Evolutionary conservation across 2,329 filamentous ascomycete species (phyloP).

Genomic region (Metarhizium guizhouense): DNA sequence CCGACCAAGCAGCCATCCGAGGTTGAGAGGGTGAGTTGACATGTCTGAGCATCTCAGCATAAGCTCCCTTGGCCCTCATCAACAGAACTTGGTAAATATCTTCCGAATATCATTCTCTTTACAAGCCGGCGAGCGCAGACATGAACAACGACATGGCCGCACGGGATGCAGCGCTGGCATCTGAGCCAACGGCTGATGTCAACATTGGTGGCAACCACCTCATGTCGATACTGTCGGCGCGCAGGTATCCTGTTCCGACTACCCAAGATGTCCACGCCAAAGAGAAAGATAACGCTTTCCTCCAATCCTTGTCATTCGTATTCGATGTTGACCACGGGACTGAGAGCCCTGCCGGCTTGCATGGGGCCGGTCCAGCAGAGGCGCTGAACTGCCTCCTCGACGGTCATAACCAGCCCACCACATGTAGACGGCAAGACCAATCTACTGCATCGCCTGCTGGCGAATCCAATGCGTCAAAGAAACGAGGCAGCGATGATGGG

Average conservation of each 20-base stretch:
- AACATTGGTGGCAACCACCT: conserved; percentile 13
- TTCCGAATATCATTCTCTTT: too few relatives aligned
- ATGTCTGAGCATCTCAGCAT: too few relatives aligned
- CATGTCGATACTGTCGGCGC: conserved; percentile 4
- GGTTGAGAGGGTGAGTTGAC: too few relatives aligned
- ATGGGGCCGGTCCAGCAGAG: not conserved
- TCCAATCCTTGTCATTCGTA: not conserved
- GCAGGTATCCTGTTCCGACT: not conserved
- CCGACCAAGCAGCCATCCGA: too few relatives aligned
- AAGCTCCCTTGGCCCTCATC: too few relatives aligned
- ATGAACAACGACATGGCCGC: too few relatives aligned
- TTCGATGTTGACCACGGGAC: not conserved
- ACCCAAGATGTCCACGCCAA: not conserved
- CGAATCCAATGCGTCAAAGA: not conserved
- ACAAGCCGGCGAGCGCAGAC: too few relatives aligned
- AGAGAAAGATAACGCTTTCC: not conserved
- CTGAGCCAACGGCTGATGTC: not conserved
- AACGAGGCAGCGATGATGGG: not conserved
- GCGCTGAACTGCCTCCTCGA: not conserved
- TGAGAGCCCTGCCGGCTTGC: too few relatives aligned
- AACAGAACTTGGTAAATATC: too few relatives aligned
- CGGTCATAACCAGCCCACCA: not conserved
- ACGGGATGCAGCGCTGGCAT: too few relatives aligned
- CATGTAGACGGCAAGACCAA: not conserved
- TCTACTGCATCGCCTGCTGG: not conserved